Evolutionary conservation across 768 basidiomycete species (phyloP), one percentile per base, ranked within the genome.

Genomic region (Russula olivacea): DNA sequence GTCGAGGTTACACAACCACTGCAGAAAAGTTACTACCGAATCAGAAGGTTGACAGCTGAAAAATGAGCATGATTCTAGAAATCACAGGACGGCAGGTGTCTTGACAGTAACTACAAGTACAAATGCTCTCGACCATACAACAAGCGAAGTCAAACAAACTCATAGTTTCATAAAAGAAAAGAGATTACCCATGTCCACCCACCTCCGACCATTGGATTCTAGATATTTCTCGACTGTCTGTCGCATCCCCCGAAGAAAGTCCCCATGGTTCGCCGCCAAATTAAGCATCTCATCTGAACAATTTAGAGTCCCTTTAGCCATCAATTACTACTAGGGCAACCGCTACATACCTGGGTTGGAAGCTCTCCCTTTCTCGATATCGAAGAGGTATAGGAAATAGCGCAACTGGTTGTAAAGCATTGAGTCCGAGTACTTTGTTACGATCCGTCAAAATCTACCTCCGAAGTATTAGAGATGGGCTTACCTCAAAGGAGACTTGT

Each of bases 351-450:
- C 2, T 77, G 84, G 84, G 59, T 76, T 77, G 1, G 82, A 78
- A 1, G 78, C 74, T 49, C 81, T 81, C 23, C 83, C 86, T 69
- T 85, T 88, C 19, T 87, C 80, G 0, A 74, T 71, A 69, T 96
- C 84, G 70, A 99, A 96, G 7, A 98, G 77, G 64, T 81, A 86
- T 38, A 78, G 74, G 74, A 86, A 95, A 76, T 87, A 98, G 51
- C 93, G 76, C 38, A 98, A 78, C 73, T 99, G 97, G 66, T 89
- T 91, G 74, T 98, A 98, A 43, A 99, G 76, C 67, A 85, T 81
- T 10, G 80, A 76, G 71, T 98, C 94, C 40, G 88, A 80, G 72
- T 95, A 98, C 89, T 98, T 98, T 72, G 11, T 63, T n/a, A 23
- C 9, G 59, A 45, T 63, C 30, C 10, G 6, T 49, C 38, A 58